Conservation (phyloP, 2,329 filamentous ascomycete genomes). For the Venturia pyrina region DNA sequence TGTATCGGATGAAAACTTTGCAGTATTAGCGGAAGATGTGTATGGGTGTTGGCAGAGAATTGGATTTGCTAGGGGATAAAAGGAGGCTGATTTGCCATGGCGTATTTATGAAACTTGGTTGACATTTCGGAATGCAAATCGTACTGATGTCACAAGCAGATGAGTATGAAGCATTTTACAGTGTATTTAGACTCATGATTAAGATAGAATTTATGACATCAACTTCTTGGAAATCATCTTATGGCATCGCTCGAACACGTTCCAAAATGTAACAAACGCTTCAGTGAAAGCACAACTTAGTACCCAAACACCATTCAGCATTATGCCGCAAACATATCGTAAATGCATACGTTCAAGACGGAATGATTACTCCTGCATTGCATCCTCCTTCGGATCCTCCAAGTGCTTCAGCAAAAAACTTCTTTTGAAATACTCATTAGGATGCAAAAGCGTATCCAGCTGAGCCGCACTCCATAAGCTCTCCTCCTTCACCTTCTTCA, state of each 20-base stretch:
- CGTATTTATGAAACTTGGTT: not conserved
- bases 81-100: not conserved
- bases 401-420: constrained; percentile 83
- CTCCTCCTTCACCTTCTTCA: constrained; percentile 42
- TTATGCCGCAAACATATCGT: not conserved
- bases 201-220: not conserved
- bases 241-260: not conserved
- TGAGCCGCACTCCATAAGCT: constrained; percentile 49
- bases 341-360: not conserved
- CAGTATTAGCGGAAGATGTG: constrained; percentile 41
- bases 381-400: constrained; percentile 20
- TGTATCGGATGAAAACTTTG: constrained; percentile 39
- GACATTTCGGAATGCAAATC: not conserved
- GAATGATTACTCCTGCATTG: constrained; percentile 7
- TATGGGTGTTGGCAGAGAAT: constrained; percentile 39
- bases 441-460: constrained; percentile 90
- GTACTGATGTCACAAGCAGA: not conserved
- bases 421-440: constrained; percentile 95
- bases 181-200: not conserved
- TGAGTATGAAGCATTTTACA: not conserved
- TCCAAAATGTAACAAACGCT: too few relatives aligned
- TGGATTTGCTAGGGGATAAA: constrained; percentile 23
- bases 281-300: too few relatives aligned
- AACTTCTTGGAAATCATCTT: not conserved
- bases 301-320: too few relatives aligned